Base-by-base conservation (phyloP, 257 asterid genomes). In the Ilex aquifolium region DNA sequence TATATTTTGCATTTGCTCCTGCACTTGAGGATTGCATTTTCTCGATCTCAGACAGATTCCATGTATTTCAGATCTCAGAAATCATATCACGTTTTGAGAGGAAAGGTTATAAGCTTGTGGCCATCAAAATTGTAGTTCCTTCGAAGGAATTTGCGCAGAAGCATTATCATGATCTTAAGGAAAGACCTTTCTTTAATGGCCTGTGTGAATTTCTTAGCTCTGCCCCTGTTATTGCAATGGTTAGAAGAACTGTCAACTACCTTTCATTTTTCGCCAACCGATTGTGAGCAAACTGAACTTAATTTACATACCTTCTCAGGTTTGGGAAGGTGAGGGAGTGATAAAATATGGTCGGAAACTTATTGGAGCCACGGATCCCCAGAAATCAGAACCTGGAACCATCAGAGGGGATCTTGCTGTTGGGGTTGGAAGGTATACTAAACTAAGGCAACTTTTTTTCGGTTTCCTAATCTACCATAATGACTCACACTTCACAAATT, bases 301-400 rank as follows among this genome's bases (percentile, higher is more conserved):
- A 9, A 16, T 6, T 46, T 32, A 53, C 60, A 21, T 21, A 21
- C 44, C 59, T 70, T 13, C 69, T 66, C 71, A 90, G 99, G 99
- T 93, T 46, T 93, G 99, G 99, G 99, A 93, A 83, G 97, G 99
- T 42, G 99, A 93, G 78, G 99, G 99, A 30, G 99, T 84, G 55
- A 93, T 93, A 72, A 90, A 79, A 71, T 90, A 93, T 3, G 97
- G 99, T 29, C 88, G 97, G 55, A 90, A 93, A 72, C 96, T 93
- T 57, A 90, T 93, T 16, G 99, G 99, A 64, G 99, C 97, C 56
- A 93, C 99, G 0, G 99, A 93, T 80, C 99, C 99, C 16, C 97
- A 90, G 83, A 93, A 90, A 81, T 93, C 99, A 29, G 99, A 93
- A 75, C 99, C 99, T 42, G 99, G 99, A 74, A 93, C 99, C 76